These are phyloP conservation scores for Aspergillus homomorphus DNA, from an alignment of 495 filamentous ascomycete genomes.

Conservation along the genomic window DNA sequence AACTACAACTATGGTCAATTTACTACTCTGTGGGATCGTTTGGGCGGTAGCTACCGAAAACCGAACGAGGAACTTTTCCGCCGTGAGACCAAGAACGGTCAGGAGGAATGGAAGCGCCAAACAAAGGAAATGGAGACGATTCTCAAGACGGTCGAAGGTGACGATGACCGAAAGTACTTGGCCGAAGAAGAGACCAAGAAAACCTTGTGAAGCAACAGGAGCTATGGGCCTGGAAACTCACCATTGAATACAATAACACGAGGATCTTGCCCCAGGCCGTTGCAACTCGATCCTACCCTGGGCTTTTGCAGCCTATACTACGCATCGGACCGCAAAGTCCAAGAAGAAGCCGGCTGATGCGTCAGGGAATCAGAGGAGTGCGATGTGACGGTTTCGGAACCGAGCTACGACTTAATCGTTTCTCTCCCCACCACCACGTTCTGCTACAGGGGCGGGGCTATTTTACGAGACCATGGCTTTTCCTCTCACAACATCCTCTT, in stretches of 20 bases:
- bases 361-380: background rate
- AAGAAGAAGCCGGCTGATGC: background rate
- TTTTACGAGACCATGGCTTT: conserved; percentile 16
- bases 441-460: background rate
- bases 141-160: conserved; percentile 79
- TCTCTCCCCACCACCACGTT: background rate
- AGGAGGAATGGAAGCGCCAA: conserved; percentile 78
- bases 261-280: background rate
- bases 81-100: conserved; percentile 83
- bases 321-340: background rate
- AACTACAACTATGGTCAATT: conserved; percentile 99
- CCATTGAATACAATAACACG: too few species aligned
- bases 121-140: conserved; percentile 82
- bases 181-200: conserved; percentile 45
- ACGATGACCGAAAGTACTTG: conserved; percentile 74
- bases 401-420: background rate
- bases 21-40: conserved; percentile 90
- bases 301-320: background rate
- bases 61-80: conserved; percentile 86
- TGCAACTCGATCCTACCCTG: background rate
- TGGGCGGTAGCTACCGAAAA: conserved; percentile 84
- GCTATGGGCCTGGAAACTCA: too few species aligned
- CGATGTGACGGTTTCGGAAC: background rate
- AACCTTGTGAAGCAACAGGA: conserved; percentile 25
- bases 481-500: conserved; percentile 4